Conservation (phyloP, 768 basidiomycete genomes). For the Lactarius psammicola region DNA sequence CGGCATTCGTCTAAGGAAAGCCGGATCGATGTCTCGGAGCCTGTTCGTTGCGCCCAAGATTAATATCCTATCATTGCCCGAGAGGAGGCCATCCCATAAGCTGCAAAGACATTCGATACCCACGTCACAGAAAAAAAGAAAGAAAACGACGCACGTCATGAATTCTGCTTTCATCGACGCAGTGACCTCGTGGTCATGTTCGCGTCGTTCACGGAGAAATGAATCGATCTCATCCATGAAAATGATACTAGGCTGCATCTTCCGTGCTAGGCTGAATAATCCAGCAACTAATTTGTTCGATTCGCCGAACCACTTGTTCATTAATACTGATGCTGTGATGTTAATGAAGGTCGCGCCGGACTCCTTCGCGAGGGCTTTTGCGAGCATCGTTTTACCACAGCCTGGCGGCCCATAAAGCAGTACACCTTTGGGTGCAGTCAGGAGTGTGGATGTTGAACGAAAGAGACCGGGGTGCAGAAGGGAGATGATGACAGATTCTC, state of each 20-base stretch:
- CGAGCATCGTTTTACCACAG: constrained; percentile 98
- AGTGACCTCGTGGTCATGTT: constrained; percentile 93
- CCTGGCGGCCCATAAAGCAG: constrained; percentile 95
- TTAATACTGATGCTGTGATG: constrained; percentile 68
- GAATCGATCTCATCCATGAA: constrained; percentile 99
- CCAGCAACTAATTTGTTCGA: constrained; percentile 95
- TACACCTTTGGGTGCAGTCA: constrained; percentile 93
- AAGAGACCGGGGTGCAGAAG: constrained; percentile 89
- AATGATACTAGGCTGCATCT: constrained; percentile 93
- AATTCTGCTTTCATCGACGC: constrained; percentile 98
- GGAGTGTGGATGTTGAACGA: constrained; percentile 73
- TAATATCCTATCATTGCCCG: constrained; percentile 76
- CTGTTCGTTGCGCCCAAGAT: constrained; percentile 95
- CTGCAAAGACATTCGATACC: constrained; percentile 39
- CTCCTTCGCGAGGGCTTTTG: constrained; percentile 96
- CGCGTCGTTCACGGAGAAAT: constrained; percentile 82
- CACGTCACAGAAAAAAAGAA: constrained; percentile 7
- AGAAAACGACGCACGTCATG: constrained; percentile 64
- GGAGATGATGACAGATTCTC: constrained; percentile 95
- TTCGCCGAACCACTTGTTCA: constrained; percentile 85
- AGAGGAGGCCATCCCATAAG: constrained; percentile 92
- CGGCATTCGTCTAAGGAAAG: constrained; percentile 92
- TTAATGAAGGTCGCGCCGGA: constrained; percentile 97
- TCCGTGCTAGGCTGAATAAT: constrained; percentile 88
- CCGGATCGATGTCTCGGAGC: constrained; percentile 88